A percentile compares a stretch with the other conserved stretches of the same genome.
phyloP scores from a whole-genome alignment of 2,329 filamentous ascomycete species.

The Neophaeococcomyces mojaviensis region DNA sequence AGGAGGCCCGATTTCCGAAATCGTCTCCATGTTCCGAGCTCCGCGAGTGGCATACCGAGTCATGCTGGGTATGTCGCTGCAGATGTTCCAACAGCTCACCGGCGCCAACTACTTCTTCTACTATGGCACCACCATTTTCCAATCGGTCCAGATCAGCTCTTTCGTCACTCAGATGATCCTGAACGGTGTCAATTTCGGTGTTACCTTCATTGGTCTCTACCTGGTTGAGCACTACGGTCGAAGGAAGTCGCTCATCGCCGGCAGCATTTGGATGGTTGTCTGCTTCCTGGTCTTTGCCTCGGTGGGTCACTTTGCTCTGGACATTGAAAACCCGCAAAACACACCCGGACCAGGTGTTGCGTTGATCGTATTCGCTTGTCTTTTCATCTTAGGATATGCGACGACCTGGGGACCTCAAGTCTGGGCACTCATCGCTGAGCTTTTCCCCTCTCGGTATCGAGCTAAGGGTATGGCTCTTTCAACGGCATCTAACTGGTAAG shows the following conservation, averaged over 20 bases:
- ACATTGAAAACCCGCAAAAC: slow-evolving; percentile 32
- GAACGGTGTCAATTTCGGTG: slow-evolving; percentile 57
- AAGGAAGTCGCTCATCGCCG: slow-evolving; percentile 59
- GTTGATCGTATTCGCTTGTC: slow-evolving; percentile 65
- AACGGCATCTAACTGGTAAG: slow-evolving; percentile 65
- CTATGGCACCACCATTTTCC: slow-evolving; percentile 21
- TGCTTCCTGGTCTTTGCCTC: slow-evolving; percentile 59
- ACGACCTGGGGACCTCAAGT: slow-evolving; percentile 59
- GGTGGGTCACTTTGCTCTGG: slow-evolving; percentile 35
- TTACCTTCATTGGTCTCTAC: slow-evolving; percentile 55
- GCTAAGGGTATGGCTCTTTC: slow-evolving; percentile 71
- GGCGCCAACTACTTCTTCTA: slow-evolving; percentile 34
- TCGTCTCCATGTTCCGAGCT: slow-evolving; percentile 39
- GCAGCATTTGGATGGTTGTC: slow-evolving; percentile 59
- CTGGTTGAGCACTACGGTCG: slow-evolving; percentile 62
- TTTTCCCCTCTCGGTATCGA: slow-evolving; percentile 45
- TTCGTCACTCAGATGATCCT: slow-evolving; percentile 59
- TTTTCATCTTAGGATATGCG: slow-evolving; percentile 68
- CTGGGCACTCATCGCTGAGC: slow-evolving; percentile 38
- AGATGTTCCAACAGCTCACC: slow-evolving; percentile 42
- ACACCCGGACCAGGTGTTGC: slow-evolving; percentile 57
- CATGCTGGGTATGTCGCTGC: slow-evolving; percentile 38
- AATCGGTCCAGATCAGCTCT: slow-evolving; percentile 32
- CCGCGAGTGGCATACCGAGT: slow-evolving; percentile 38
- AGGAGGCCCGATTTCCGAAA: slow-evolving; percentile 33